phyloP scores from a whole-genome alignment of 768 basidiomycete species.

The Tylopilus sp. region DNA sequence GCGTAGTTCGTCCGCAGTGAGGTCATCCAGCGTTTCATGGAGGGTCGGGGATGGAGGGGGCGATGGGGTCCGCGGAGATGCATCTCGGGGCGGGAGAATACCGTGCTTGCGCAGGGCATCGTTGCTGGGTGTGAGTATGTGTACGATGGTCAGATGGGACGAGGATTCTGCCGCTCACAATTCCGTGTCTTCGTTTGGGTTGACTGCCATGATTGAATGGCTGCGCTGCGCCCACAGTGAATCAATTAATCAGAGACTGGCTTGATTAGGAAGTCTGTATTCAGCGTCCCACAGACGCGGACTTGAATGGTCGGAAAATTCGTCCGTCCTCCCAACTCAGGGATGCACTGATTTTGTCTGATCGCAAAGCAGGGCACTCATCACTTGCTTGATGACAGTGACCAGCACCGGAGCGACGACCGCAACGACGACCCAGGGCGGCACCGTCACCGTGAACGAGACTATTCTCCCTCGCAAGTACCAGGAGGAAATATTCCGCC shows the following conservation, averaged over 20 bases:
- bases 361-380: conserved; percentile 11
- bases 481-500: conserved; percentile 53
- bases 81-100: conserved; percentile 74
- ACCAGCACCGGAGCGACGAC: conserved; percentile 16
- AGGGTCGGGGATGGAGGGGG: conserved; percentile 76
- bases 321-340: conserved; percentile 3
- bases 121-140: conserved; percentile 51
- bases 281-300: conserved; percentile 22
- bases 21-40: conserved; percentile 61
- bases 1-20: conserved; percentile 58
- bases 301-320: conserved; percentile 24
- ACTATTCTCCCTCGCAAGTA: conserved; percentile 46
- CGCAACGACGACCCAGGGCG: conserved; percentile 24
- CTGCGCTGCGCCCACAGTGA: conserved; percentile 5
- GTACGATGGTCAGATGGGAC: not conserved
- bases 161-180: conserved; percentile 56
- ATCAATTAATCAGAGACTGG: conserved; percentile 9
- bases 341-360: conserved; percentile 23
- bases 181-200: conserved; percentile 92
- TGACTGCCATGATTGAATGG: conserved; percentile 48
- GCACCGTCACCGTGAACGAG: conserved; percentile 32
- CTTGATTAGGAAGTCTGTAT: conserved; percentile 31
- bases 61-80: conserved; percentile 72
- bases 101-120: conserved; percentile 92
- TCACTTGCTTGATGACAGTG: conserved; percentile 24